Evolutionary conservation across 352 stramenopile genomes (phyloP).

Genomic region (Phytophthora sp.): DNA sequence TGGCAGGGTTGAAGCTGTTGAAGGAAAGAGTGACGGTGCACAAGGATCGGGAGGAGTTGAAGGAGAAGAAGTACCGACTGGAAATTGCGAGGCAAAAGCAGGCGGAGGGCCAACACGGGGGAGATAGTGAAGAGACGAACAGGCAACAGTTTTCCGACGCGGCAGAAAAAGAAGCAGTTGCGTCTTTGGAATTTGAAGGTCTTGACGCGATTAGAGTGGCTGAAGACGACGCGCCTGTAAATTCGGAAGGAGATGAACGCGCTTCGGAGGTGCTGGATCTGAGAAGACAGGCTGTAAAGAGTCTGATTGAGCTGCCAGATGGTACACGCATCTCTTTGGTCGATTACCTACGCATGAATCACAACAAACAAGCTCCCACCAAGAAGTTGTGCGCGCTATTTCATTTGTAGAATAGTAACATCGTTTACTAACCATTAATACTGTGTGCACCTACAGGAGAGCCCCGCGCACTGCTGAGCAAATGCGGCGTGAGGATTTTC

Average conservation of each 20-base stretch:
- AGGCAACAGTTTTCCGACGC: slow-evolving; percentile 25
- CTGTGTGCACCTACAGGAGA: slow-evolving; percentile 33
- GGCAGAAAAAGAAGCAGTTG: slow-evolving; percentile 14
- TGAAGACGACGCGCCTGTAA: slow-evolving; percentile 29
- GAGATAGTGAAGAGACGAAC: neutral
- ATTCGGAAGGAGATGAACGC: slow-evolving; percentile 30
- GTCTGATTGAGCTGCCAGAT: slow-evolving; percentile 65
- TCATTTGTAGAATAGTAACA: neutral
- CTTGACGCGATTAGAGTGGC: slow-evolving; percentile 34
- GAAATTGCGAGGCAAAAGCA: slow-evolving; percentile 56
- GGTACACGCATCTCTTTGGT: slow-evolving; percentile 59
- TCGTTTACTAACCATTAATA: slow-evolving; percentile 4
- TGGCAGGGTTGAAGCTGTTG: slow-evolving; percentile 48
- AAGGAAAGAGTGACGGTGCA: slow-evolving; percentile 65
- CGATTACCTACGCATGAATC: slow-evolving; percentile 69
- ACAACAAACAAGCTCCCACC: slow-evolving; percentile 27
- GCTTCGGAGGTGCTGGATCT: slow-evolving; percentile 42
- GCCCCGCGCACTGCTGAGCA: slow-evolving; percentile 44
- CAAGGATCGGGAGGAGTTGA: slow-evolving; percentile 71
- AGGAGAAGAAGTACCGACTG: slow-evolving; percentile 60
- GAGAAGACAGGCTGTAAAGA: slow-evolving; percentile 40
- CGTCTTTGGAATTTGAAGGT: slow-evolving; percentile 34
- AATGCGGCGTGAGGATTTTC: slow-evolving; percentile 64
- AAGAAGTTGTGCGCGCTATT: slow-evolving; percentile 61
- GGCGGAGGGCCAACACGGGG: slow-evolving; percentile 3